phyloP scores from a whole-genome alignment of 176 grass and related monocot species.

The Pharus latifolius region DNA sequence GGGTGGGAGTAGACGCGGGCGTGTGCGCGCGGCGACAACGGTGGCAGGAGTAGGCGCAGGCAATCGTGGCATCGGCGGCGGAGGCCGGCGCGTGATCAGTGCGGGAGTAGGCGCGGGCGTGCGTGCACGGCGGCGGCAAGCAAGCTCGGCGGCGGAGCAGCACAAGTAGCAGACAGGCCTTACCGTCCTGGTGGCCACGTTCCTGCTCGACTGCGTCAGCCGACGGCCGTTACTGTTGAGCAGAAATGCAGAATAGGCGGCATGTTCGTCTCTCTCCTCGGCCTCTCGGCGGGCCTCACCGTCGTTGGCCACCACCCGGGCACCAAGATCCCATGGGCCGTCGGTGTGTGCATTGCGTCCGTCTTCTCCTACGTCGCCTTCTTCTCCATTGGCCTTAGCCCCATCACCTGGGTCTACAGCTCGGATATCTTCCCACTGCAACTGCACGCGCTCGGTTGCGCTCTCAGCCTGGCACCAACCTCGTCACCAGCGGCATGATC shows the following conservation, averaged over 20 bases:
- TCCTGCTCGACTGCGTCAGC: conserved; percentile 27
- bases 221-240: conserved; percentile 30
- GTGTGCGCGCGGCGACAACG: too few species aligned
- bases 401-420: conserved; percentile 35
- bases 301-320: not conserved
- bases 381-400: conserved; percentile 30
- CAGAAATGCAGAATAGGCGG: not conserved
- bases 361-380: conserved; percentile 22
- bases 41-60: too few species aligned
- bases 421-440: too few species aligned
- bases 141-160: too few species aligned
- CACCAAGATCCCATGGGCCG: conserved; percentile 6
- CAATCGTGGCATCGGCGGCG: too few species aligned
- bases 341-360: conserved; percentile 19
- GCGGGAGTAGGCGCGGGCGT: too few species aligned
- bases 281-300: conserved; percentile 7
- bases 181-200: conserved; percentile 32
- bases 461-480: conserved; percentile 17
- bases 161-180: too few species aligned
- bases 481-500: conserved; percentile 18
- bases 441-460: conserved; percentile 11
- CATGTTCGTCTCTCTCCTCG: conserved; percentile 11
- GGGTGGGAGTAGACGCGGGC: too few species aligned
- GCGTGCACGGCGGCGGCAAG: too few species aligned
- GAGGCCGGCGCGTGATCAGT: too few species aligned